A percentile compares a stretch with the other conserved stretches of the same genome.
Conservation (phyloP, 257 asterid genomes). For the Agastache rugosa region DNA sequence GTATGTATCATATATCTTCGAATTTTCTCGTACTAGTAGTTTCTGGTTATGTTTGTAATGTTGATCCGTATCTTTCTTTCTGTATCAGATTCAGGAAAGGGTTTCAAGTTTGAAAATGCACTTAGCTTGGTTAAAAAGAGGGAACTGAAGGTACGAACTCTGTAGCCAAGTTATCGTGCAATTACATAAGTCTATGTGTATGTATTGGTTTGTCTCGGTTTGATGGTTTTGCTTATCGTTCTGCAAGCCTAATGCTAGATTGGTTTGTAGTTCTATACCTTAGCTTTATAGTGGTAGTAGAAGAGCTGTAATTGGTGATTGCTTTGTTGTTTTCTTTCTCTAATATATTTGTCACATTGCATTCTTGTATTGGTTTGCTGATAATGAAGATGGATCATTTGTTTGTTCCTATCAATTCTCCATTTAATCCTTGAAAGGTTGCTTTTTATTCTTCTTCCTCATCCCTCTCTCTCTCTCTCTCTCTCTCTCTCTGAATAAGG, state of each 20-base stretch:
- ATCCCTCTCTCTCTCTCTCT: conserved; percentile 7
- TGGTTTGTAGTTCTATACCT: conserved; percentile 40
- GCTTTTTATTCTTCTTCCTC: neutral
- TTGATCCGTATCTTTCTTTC: conserved; percentile 34
- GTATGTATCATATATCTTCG: conserved; percentile 33
- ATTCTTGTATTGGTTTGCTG: conserved; percentile 42
- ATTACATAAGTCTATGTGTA: conserved; percentile 33
- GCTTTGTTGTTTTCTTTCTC: conserved; percentile 33
- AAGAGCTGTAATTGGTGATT: conserved; percentile 32
- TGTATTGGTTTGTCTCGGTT: conserved; percentile 44
- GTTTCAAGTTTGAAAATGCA: conserved; percentile 27
- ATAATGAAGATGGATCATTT: conserved; percentile 34
- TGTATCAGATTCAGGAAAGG: conserved; percentile 45
- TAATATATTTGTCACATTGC: conserved; percentile 23
- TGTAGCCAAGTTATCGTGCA: conserved; percentile 32
- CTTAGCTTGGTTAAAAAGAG: conserved; percentile 42
- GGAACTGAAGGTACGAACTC: conserved; percentile 50
- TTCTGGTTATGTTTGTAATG: conserved; percentile 23
- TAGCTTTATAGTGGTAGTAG: conserved; percentile 33
- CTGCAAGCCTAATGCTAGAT: conserved; percentile 29
- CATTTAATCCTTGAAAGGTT: neutral
- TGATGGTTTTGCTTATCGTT: conserved; percentile 34
- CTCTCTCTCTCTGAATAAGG: neutral
- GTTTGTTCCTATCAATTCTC: conserved; percentile 7
- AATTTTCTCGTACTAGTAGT: neutral